A percentile compares a stretch with the other conserved stretches of the same genome.
phyloP scores from a whole-genome alignment of 2,329 filamentous ascomycete genomes.

The Nectriaceae sp. region DNA sequence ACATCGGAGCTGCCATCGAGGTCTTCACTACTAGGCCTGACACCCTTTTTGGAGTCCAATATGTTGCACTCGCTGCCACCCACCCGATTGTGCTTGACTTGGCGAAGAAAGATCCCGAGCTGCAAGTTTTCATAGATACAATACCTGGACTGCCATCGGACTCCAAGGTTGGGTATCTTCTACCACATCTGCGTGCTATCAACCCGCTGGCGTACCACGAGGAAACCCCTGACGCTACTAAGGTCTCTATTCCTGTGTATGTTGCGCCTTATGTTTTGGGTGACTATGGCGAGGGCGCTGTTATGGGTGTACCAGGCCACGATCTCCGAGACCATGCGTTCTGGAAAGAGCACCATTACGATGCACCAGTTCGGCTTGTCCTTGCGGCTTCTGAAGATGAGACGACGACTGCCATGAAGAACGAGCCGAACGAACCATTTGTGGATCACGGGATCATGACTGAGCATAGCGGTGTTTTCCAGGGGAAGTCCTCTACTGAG shows the following conservation, averaged over 20 bases:
- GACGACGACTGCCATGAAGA: constrained; percentile 42
- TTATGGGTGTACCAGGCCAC: constrained; percentile 91
- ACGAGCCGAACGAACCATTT: constrained; percentile 62
- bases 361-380: constrained; percentile 64
- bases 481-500: constrained; percentile 62
- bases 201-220: constrained; percentile 66
- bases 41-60: constrained; percentile 85
- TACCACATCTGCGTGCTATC: constrained; percentile 62
- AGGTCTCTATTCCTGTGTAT: constrained; percentile 69
- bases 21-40: constrained; percentile 86
- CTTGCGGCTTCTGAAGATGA: constrained; percentile 55
- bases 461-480: constrained; percentile 63
- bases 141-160: constrained; percentile 57
- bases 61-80: constrained; percentile 73
- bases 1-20: constrained; percentile 55
- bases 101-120: constrained; percentile 58
- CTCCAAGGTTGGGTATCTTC: constrained; percentile 67
- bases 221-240: constrained; percentile 49
- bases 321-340: constrained; percentile 78
- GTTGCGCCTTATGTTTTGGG: constrained; percentile 83
- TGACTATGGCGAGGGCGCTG: constrained; percentile 83
- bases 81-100: constrained; percentile 69
- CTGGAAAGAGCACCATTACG: constrained; percentile 69
- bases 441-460: constrained; percentile 69
- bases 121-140: constrained; percentile 69